Conservation (phyloP, 108 stramenopile species). For the Cyclostephanos tholiformis region DNA sequence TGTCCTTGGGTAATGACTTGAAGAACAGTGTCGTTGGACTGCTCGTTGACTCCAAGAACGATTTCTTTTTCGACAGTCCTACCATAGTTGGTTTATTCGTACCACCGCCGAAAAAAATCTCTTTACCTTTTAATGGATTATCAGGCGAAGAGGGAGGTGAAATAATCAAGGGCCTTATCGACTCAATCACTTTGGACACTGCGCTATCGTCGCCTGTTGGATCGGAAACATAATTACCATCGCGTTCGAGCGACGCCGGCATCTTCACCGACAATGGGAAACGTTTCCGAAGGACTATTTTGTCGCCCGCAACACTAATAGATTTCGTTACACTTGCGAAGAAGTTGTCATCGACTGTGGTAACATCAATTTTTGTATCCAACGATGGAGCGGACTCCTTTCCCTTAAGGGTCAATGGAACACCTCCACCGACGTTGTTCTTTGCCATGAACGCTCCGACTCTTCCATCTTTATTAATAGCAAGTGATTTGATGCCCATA, state of each 20-base stretch:
- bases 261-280: neutral
- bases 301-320: neutral
- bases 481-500: too few relatives aligned
- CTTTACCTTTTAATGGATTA: neutral
- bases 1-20: neutral
- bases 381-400: neutral
- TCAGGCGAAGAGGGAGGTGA: too few relatives aligned
- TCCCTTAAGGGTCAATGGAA: neutral
- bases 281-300: too few relatives aligned
- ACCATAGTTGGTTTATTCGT: neutral
- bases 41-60: neutral
- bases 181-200: too few relatives aligned
- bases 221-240: neutral
- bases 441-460: too few relatives aligned
- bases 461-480: too few relatives aligned
- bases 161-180: too few relatives aligned
- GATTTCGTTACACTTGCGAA: too few relatives aligned
- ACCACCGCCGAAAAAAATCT: neutral
- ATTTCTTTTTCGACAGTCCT: neutral
- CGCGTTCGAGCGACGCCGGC: neutral
- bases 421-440: too few relatives aligned
- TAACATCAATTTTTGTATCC: neutral
- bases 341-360: neutral
- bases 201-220: neutral
- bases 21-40: neutral